Conservation (phyloP, 202 grass and related monocot species). For the Saccharum hybrid region DNA sequence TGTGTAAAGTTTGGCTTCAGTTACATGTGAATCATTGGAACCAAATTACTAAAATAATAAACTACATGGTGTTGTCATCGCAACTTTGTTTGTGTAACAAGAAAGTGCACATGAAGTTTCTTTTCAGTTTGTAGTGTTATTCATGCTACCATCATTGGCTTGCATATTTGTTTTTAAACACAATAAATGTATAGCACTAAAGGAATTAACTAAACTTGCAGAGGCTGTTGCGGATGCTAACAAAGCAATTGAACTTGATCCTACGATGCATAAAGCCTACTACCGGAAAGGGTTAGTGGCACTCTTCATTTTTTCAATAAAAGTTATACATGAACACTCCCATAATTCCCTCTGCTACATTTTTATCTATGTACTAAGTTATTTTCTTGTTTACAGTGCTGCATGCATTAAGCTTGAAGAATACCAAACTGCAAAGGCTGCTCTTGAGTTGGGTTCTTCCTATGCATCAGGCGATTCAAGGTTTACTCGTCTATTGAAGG, state of each 20-base stretch:
- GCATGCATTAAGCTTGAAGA: conserved; percentile 94
- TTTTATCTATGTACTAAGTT: conserved; percentile 20
- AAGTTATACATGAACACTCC: neutral
- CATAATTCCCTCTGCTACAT: neutral
- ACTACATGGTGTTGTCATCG: neutral
- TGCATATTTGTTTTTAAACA: conserved; percentile 11
- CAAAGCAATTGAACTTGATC: conserved; percentile 85
- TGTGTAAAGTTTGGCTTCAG: neutral
- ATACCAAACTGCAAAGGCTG: conserved; percentile 94
- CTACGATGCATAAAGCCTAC: conserved; percentile 86
- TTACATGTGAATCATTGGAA: neutral
- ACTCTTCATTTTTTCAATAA: conserved; percentile 36
- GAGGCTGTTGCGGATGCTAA: conserved; percentile 95
- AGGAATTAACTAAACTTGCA: conserved; percentile 43
- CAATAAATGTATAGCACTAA: conserved; percentile 7
- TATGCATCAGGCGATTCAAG: conserved; percentile 74
- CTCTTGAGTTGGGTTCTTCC: conserved; percentile 72
- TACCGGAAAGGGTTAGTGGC: conserved; percentile 79
- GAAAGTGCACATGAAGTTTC: neutral
- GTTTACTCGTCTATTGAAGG: conserved; percentile 81
- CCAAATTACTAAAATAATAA: neutral
- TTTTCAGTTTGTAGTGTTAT: neutral
- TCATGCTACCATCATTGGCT: neutral
- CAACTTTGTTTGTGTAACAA: neutral
- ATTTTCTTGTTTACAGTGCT: conserved; percentile 51